Conservation (phyloP, 495 filamentous ascomycete genomes). For the Chaetomium cochliodes region DNA sequence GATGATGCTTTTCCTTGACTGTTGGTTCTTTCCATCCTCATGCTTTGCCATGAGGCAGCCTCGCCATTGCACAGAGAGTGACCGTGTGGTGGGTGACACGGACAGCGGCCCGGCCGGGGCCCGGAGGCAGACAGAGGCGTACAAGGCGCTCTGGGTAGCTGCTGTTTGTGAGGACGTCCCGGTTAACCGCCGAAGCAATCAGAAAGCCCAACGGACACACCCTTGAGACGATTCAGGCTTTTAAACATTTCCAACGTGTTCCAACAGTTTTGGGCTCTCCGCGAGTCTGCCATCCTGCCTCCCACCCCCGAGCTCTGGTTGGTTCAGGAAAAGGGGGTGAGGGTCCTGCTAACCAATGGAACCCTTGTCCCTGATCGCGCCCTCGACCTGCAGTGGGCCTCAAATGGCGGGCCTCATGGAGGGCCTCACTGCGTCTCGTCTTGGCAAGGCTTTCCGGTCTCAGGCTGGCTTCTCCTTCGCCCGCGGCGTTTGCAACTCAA, state of each 20-base stretch:
- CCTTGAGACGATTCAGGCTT: too few species aligned
- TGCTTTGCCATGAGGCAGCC: neutral
- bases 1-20: neutral
- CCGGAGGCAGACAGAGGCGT: neutral
- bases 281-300: neutral
- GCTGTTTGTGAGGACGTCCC: neutral
- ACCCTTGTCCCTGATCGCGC: neutral
- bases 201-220: neutral
- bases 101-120: neutral
- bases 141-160: neutral
- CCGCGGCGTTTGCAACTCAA: neutral
- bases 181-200: neutral
- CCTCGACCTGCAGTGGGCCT: conserved; percentile 4
- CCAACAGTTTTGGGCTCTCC: neutral
- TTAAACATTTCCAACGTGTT: neutral
- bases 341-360: conserved; percentile 3
- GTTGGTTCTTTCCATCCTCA: neutral
- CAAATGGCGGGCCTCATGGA: neutral
- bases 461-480: neutral
- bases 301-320: neutral
- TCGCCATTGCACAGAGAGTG: neutral
- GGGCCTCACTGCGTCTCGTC: neutral
- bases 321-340: neutral
- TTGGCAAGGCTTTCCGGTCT: neutral
- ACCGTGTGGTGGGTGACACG: conserved; percentile 3